Evolutionary conservation across 306 rosid genomes (phyloP).

Genomic region (Glycine soja): DNA sequence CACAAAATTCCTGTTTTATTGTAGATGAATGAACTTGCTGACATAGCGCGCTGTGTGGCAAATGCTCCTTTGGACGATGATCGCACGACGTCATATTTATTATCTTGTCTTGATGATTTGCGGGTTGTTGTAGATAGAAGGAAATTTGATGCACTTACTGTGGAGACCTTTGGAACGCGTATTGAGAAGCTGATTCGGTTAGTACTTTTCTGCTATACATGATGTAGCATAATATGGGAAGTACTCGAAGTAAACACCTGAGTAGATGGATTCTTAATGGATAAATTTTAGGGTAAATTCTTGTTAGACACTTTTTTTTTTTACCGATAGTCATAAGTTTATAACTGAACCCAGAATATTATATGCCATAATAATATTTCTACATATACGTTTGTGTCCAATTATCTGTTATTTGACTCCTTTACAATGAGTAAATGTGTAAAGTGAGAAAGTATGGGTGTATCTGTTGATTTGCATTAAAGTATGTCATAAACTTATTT

Average conservation of each 20-base stretch:
- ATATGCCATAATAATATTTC: slow-evolving; percentile 22
- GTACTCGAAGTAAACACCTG: neutral
- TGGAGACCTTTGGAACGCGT: slow-evolving; percentile 94
- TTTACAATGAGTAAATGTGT: too few species aligned
- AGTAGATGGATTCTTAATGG: slow-evolving; percentile 28
- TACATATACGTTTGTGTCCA: neutral
- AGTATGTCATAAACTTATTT: neutral
- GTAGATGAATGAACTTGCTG: slow-evolving; percentile 96
- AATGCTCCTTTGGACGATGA: slow-evolving; percentile 87
- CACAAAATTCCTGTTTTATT: slow-evolving; percentile 20
- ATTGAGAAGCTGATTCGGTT: slow-evolving; percentile 92
- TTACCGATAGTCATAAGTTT: neutral
- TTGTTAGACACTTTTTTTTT: neutral
- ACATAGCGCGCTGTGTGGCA: slow-evolving; percentile 91
- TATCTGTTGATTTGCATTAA: too few species aligned
- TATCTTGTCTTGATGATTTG: slow-evolving; percentile 91
- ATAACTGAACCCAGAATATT: slow-evolving; percentile 14
- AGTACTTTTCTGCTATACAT: slow-evolving; percentile 48
- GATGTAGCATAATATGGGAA: slow-evolving; percentile 13
- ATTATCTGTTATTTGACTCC: neutral
- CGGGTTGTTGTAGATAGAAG: slow-evolving; percentile 81
- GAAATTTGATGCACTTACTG: slow-evolving; percentile 87
- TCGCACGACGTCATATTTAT: slow-evolving; percentile 66
- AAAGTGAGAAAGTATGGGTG: too few species aligned
- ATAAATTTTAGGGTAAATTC: slow-evolving; percentile 31